Base-by-base conservation (phyloP, 2,329 filamentous ascomycete species). In the Fusarium hostae region DNA sequence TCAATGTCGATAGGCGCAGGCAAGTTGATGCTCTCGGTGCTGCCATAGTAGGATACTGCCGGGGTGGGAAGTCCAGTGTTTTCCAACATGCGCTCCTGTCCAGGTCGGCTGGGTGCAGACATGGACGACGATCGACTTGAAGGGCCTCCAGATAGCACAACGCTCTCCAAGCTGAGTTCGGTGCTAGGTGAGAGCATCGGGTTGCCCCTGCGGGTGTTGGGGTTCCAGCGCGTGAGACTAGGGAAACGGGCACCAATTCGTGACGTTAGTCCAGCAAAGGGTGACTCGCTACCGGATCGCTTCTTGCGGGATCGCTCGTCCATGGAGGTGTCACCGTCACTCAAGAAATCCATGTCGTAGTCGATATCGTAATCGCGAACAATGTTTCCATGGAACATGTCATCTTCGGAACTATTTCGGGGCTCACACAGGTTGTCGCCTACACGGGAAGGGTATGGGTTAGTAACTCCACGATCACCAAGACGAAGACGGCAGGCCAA, bases 121-220 rank as follows among this genome's bases (percentile, higher is more conserved):
- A 93, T 84, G n/a, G 92, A 95, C 3, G 93, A 94, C 2, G 94
- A 92, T 58, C 92, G 89, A 75, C 93, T 93, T 5, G 94, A 95
- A 5, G 91, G 86, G 11, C 90, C 87, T 52, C 88, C 85, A 4
- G 91, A 92, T 22, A 85, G 91, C 12, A 77, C 73, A 89, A 91
- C 90, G 63, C 91, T 93, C 77, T 97, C 94, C 54, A 97, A 88
- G 20, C 89, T 93, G 28, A 95, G 87, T 76, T 98, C 95, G 44
- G 96, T 97, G 69, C 91, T 91, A 1, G 94, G 92, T 1, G 84
- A 86, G 16, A 85, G 81, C 48, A 84, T 83, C 18, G 82, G 78
- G 59, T 83, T 84, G n/a, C 82, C 78, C 39, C 84, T 83, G 65
- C 83, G 84, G 41, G 79, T 80, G 39, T 79, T 81, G 1, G 84